A percentile compares a stretch with the other conserved stretches of the same genome.
These are phyloP conservation scores for Ascobolus immersus DNA, from an alignment of 495 filamentous ascomycete species.

Conservation along the genomic window DNA sequence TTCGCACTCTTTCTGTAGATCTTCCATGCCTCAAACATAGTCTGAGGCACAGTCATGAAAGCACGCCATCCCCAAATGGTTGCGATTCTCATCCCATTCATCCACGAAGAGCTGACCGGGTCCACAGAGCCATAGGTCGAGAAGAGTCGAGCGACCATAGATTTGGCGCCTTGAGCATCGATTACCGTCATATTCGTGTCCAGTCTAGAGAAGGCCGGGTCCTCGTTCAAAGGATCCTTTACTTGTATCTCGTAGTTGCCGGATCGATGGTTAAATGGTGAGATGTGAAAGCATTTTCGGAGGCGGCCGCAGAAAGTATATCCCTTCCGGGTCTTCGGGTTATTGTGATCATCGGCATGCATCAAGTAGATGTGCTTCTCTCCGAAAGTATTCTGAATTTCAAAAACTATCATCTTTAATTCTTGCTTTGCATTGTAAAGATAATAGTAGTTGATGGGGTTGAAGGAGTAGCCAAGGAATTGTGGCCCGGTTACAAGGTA, in stretches of 20 bases:
- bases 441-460: conserved; percentile 62
- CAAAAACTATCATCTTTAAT: conserved; percentile 42
- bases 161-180: conserved; percentile 12
- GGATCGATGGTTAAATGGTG: conserved; percentile 33
- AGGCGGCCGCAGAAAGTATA: conserved; percentile 22
- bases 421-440: conserved; percentile 33
- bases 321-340: conserved; percentile 6
- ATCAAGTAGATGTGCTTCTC: conserved; percentile 42
- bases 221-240: conserved; percentile 9
- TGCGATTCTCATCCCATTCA: conserved; percentile 9
- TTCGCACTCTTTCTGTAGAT: conserved; percentile 12
- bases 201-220: conserved; percentile 3
- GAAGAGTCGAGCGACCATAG: conserved; percentile 14
- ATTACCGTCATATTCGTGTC: conserved; percentile 16
- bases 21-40: conserved; percentile 16
- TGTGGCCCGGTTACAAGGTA: conserved; percentile 45
- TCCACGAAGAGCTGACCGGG: conserved; percentile 10
- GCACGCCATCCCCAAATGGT: conserved; percentile 14
- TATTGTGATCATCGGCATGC: conserved; percentile 14
- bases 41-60: conserved; percentile 13
- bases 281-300: conserved; percentile 53
- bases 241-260: conserved; percentile 16
- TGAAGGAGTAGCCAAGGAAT: conserved; percentile 47
- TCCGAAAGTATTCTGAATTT: conserved; percentile 57
- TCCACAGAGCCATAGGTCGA: conserved; percentile 12